Conservation (phyloP, 306 rosid genomes). For the Oxytropis ochrocephala region DNA sequence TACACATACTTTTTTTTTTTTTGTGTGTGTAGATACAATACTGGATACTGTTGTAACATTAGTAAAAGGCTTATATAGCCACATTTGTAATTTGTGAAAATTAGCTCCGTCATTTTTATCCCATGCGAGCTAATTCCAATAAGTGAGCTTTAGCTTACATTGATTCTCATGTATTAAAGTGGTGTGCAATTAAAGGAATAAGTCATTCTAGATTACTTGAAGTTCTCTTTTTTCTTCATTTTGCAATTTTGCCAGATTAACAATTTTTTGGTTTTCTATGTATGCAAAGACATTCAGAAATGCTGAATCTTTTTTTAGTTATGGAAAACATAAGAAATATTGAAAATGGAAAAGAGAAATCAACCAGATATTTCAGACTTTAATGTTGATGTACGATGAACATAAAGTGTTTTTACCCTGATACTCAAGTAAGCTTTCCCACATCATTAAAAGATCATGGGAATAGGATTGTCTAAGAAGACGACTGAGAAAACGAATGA, state of each 20-base stretch:
- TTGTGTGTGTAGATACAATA: neutral
- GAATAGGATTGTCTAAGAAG: neutral
- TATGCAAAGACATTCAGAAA: neutral
- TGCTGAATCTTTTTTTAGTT: neutral
- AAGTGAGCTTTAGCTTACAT: neutral
- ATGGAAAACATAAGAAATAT: neutral
- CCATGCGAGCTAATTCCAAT: conserved; percentile 23
- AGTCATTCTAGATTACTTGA: neutral
- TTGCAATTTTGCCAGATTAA: neutral
- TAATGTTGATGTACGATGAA: too few relatives aligned
- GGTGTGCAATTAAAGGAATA: neutral
- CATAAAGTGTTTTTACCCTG: neutral
- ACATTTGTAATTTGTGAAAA: conserved; percentile 9
- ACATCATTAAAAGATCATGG: neutral
- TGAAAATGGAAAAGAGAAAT: neutral
- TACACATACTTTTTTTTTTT: neutral
- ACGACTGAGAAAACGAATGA: neutral
- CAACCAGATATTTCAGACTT: neutral
- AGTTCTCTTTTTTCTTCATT: neutral
- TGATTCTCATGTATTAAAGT: too few relatives aligned
- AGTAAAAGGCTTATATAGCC: neutral
- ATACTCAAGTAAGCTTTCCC: neutral
- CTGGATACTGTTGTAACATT: neutral
- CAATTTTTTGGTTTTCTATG: neutral
- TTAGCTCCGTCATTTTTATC: conserved; percentile 33